phyloP scores from a whole-genome alignment of 495 filamentous ascomycete species.

The Trichocladium antarcticum region DNA sequence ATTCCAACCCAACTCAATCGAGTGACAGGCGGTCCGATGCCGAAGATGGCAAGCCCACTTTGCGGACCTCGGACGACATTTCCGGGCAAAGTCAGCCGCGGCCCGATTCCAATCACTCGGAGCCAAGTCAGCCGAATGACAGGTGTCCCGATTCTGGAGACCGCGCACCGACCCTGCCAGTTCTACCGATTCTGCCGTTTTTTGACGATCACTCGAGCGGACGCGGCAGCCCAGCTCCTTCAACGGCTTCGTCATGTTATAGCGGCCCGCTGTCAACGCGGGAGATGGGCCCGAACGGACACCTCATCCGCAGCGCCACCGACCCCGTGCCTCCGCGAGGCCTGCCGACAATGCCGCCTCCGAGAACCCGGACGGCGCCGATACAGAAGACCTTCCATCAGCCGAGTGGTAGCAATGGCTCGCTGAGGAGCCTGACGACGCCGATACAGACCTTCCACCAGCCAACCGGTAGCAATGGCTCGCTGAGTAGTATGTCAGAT shows the following conservation, averaged over 20 bases:
- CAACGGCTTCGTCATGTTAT: constrained; percentile 26
- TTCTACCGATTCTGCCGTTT: background rate
- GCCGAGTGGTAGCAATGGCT: no score
- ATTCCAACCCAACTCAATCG: no score
- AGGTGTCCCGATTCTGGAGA: background rate
- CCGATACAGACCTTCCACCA: no score
- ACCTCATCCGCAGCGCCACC: constrained; percentile 33
- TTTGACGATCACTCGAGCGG: constrained; percentile 16
- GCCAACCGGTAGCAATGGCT: no score
- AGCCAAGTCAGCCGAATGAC: background rate
- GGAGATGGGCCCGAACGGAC: constrained; percentile 16
- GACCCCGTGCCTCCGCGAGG: constrained; percentile 25
- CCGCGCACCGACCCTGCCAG: background rate
- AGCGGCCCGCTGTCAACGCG: constrained; percentile 25
- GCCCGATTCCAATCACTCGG: no score
- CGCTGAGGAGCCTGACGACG: no score
- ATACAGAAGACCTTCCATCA: no score
- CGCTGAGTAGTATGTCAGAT: background rate
- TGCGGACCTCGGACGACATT: no score
- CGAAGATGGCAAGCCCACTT: no score
- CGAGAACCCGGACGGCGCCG: constrained; percentile 43
- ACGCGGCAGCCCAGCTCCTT: constrained; percentile 32
- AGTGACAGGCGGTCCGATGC: no score
- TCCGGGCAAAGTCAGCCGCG: background rate
- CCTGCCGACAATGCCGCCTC: constrained; percentile 26